Conservation (phyloP, 2,329 filamentous ascomycete genomes). For the Beauveria sp. region DNA sequence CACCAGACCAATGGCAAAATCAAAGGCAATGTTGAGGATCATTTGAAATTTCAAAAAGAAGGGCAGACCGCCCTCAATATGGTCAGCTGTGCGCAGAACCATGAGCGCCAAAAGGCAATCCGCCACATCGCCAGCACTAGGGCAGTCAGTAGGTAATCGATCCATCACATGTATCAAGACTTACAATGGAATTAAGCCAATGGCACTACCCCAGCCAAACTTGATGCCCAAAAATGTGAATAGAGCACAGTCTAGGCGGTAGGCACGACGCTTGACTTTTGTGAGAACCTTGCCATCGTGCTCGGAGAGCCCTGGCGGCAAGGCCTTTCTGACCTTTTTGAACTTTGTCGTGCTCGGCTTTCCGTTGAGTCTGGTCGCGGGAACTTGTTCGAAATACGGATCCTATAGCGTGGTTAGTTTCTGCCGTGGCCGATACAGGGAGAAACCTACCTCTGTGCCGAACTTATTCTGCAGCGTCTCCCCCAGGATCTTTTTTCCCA, state of each 20-base stretch:
- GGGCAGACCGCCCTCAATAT: slow-evolving; percentile 71
- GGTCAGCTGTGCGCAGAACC: slow-evolving; percentile 64
- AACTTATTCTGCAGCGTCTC: slow-evolving; percentile 52
- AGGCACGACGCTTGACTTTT: slow-evolving; percentile 77
- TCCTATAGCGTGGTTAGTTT: slow-evolving; percentile 48
- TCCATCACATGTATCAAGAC: slow-evolving; percentile 25
- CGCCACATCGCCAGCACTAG: slow-evolving; percentile 64
- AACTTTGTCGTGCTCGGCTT: slow-evolving; percentile 56
- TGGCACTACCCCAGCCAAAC: slow-evolving; percentile 84
- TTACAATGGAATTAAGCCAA: slow-evolving; percentile 76
- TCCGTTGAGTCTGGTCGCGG: slow-evolving; percentile 61
- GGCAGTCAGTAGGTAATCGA: slow-evolving; percentile 15
- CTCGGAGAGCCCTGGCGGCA: slow-evolving; percentile 73
- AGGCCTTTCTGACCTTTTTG: slow-evolving; percentile 78
- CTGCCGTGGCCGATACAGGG: not conserved
- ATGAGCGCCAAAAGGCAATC: slow-evolving; percentile 69
- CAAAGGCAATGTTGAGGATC: slow-evolving; percentile 70
- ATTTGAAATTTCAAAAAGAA: slow-evolving; percentile 56
- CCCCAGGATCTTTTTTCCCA: slow-evolving; percentile 49
- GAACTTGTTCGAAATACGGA: slow-evolving; percentile 79
- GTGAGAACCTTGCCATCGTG: slow-evolving; percentile 79
- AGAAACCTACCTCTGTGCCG: slow-evolving; percentile 41
- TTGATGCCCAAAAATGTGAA: slow-evolving; percentile 75
- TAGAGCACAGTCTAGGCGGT: slow-evolving; percentile 75
- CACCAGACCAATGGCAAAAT: slow-evolving; percentile 66